Base-by-base conservation (phyloP, 2,329 filamentous ascomycete species). In the Tolypocladium album region DNA sequence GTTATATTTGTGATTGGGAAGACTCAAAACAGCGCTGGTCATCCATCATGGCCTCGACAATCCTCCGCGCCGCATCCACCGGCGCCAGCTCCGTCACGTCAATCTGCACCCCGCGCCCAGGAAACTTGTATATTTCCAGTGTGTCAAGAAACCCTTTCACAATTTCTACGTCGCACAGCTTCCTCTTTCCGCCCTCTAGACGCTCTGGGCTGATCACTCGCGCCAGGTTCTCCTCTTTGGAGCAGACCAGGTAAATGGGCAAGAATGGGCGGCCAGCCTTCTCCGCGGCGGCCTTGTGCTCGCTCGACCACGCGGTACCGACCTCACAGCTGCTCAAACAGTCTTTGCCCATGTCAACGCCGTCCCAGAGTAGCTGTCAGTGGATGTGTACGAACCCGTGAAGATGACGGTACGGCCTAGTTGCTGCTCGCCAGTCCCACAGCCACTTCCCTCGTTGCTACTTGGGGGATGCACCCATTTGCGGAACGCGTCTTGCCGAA, bases 71-170 rank as follows among this genome's bases (percentile, higher is more conserved):
- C 24, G 65, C 62, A 58, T 67, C 63, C 1, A 43, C 57, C 2
- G 67, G 58, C 17, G 39, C 62, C 58, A 67, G 59, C 15, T 72
- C 68, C 59, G 67, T 67, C 34, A 69, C 62, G 47, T 71, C 65
- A 38, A 72, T 47, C 11, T 67, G 62, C 7, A 68, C 39, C 60
- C 47, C 59, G 7, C 15, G 61, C 50, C 38, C 65, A 61, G 40
- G 66, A 64, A 60, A 71, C 66, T 17, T 56, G 61, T 31, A 71
- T 63, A 45, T 66, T 5, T 5, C 22, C 22, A 58, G 27, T 11
- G 9, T 58, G 17, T 58, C 56, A 2, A 58, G 40, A 22, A 58
- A 45, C n/a, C 17, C 2, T 7, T 9, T 20, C 40, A 58, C 4
- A 5, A 34, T 6, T 1, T 34, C 27, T 11, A 34, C 24, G 5